Conservation (phyloP, 2,329 filamentous ascomycete species). For the Tricladium varicosporioides region DNA sequence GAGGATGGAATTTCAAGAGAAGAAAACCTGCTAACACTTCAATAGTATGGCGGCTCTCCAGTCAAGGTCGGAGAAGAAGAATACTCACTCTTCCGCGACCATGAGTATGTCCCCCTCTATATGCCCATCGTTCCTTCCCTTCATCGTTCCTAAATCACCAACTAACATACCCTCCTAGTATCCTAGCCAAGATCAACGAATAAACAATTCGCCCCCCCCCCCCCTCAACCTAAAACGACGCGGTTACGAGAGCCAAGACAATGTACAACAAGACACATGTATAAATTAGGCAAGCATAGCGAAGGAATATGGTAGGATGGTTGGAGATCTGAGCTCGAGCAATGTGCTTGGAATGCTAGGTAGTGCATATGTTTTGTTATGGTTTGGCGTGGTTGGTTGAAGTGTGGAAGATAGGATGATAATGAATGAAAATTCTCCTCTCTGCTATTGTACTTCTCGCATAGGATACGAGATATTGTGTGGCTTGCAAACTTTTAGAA, state of each 20-base stretch:
- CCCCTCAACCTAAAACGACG: constrained; percentile 30
- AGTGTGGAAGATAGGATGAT: not conserved
- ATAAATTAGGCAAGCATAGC: not conserved
- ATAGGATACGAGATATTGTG: no score
- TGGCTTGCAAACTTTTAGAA: no score
- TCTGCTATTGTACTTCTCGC: not conserved
- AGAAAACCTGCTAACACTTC: constrained; percentile 26
- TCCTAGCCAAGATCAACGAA: constrained; percentile 55
- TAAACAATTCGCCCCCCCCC: constrained; percentile 1
- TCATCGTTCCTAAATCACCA: not conserved
- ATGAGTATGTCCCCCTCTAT: constrained; percentile 71
- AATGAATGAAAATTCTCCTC: not conserved
- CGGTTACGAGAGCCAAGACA: constrained; percentile 10
- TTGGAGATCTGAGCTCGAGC: not conserved
- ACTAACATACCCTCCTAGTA: constrained; percentile 50
- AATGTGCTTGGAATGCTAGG: not conserved
- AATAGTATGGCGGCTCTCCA: constrained; percentile 85
- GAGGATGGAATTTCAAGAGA: no score
- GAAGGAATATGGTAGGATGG: not conserved
- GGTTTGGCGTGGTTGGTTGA: no score
- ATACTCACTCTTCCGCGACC: constrained; percentile 92
- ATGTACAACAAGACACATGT: constrained; percentile 2
- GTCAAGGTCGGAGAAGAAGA: constrained; percentile 98
- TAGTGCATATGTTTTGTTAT: not conserved
- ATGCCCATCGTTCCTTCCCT: not conserved